A percentile compares a stretch with the other conserved stretches of the same genome.
phyloP scores from a whole-genome alignment of 306 rosid genomes.

The apple (Malus domestica) region ASM211411v1 NC_041799.1:4390001-4390500 shows the following conservation, averaged over 20 bases:
- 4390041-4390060: slow-evolving; percentile 40
- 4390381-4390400: too few species aligned
- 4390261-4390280: slow-evolving; percentile 6
- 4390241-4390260: background rate
- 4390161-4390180: slow-evolving; percentile 35
- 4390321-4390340: background rate
- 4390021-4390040: slow-evolving; percentile 16
- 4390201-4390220: background rate
- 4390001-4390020: slow-evolving; percentile 11
- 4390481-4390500: background rate
- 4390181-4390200: background rate
- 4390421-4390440: background rate
- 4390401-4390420: background rate
- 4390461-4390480: background rate
- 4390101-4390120: slow-evolving; percentile 30
- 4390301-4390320: background rate
- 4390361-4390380: background rate
- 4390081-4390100: slow-evolving; percentile 11
- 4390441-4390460: background rate
- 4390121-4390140: slow-evolving; percentile 45
- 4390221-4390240: background rate
- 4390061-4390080: slow-evolving; percentile 34
- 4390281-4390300: background rate
- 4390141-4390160: slow-evolving; percentile 89
- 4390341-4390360: background rate